A percentile compares a stretch with the other conserved stretches of the same genome.
Evolutionary conservation across 768 basidiomycete genomes (phyloP).

Genomic region (Termitomyces sp.): DNA sequence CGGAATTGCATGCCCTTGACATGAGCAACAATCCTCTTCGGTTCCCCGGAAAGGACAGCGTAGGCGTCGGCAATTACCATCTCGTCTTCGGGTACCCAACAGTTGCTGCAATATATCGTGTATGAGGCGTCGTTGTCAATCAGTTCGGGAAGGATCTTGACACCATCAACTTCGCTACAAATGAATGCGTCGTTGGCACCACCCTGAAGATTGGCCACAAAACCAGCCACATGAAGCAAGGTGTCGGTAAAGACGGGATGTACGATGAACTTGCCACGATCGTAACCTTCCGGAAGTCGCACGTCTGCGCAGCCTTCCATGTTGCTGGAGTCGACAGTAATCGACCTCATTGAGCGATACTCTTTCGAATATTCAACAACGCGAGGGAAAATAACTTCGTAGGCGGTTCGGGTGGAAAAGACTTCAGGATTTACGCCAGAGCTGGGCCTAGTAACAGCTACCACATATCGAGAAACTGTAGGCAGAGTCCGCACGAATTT

Average conservation of each 20-base stretch:
- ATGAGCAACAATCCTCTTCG: slow-evolving; percentile 46
- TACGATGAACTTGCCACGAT: slow-evolving; percentile 31
- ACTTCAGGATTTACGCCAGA: slow-evolving; percentile 32
- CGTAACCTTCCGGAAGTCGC: slow-evolving; percentile 30
- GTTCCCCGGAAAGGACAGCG: slow-evolving; percentile 37
- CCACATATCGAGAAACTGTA: slow-evolving; percentile 28
- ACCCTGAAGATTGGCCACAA: slow-evolving; percentile 59
- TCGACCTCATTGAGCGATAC: slow-evolving; percentile 54
- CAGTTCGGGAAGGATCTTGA: slow-evolving; percentile 41
- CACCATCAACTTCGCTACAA: slow-evolving; percentile 49
- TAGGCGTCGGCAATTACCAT: slow-evolving; percentile 49
- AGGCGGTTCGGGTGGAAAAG: slow-evolving; percentile 53
- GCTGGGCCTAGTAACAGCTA: slow-evolving; percentile 24
- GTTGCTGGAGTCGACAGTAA: slow-evolving; percentile 45
- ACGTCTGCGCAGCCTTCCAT: slow-evolving; percentile 52
- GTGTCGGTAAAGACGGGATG: slow-evolving; percentile 65
- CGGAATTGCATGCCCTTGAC: slow-evolving; percentile 59
- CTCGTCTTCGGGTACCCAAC: slow-evolving; percentile 38
- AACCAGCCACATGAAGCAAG: slow-evolving; percentile 66
- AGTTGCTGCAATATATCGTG: slow-evolving; percentile 47
- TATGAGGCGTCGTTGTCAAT: slow-evolving; percentile 40
- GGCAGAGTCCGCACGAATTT: slow-evolving; percentile 37
- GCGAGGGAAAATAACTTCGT: slow-evolving; percentile 66
- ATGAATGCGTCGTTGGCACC: slow-evolving; percentile 54
- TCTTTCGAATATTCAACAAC: slow-evolving; percentile 58